Evolutionary conservation across 192 early-diverging fungal species (phyloP).

Genomic region (Gamsiella multidivaricata): DNA sequence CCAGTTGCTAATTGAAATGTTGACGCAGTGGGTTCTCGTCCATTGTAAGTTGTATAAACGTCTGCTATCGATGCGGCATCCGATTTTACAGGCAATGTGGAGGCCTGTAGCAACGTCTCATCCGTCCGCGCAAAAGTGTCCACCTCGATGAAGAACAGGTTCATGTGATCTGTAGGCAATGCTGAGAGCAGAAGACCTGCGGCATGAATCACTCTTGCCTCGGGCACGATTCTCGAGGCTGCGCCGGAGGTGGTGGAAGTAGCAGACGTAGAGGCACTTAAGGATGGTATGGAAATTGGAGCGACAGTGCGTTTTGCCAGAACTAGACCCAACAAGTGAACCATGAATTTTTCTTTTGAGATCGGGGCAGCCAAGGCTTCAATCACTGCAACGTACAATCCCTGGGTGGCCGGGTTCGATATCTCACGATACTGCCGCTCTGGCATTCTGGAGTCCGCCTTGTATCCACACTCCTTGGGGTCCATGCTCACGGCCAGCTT

Average conservation of each 20-base stretch:
- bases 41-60: constrained; percentile 11
- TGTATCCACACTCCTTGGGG: constrained; percentile 65
- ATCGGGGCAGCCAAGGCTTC: constrained; percentile 60
- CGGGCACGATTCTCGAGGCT: constrained; percentile 36
- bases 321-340: constrained; percentile 54
- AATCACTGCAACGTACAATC: constrained; percentile 61
- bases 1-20: neutral
- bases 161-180: constrained; percentile 56
- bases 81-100: constrained; percentile 10
- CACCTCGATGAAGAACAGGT: constrained; percentile 46
- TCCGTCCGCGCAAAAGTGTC: constrained; percentile 38
- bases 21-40: constrained; percentile 53
- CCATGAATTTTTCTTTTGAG: constrained; percentile 52
- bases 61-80: constrained; percentile 11
- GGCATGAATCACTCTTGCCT: constrained; percentile 60
- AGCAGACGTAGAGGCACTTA: constrained; percentile 56
- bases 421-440: constrained; percentile 72
- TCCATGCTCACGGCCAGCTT: constrained; percentile 62
- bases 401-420: constrained; percentile 69
- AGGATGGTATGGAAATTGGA: constrained; percentile 47
- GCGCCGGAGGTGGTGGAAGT: constrained; percentile 31
- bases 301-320: constrained; percentile 56
- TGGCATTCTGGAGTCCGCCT: constrained; percentile 57
- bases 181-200: constrained; percentile 62
- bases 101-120: constrained; percentile 36